A percentile compares a stretch with the other conserved stretches of the same genome.
Evolutionary conservation across 306 rosid genomes (phyloP).

Genomic region (Amphicarpaea edgeworthii): DNA sequence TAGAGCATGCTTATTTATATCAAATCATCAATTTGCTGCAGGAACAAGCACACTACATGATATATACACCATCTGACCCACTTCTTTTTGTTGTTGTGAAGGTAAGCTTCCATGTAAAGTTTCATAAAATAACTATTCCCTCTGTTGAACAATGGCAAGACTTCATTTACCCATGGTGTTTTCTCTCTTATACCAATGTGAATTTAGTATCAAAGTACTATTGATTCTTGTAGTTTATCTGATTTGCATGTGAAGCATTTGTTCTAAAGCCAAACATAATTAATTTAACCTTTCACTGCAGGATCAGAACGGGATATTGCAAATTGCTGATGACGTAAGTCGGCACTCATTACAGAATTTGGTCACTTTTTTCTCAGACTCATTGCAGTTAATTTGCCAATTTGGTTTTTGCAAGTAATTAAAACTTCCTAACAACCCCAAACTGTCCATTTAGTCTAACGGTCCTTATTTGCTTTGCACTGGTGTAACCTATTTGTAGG

Average conservation of each 20-base stretch:
- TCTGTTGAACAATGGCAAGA: constrained; percentile 13
- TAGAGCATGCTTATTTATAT: constrained; percentile 38
- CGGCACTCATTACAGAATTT: constrained; percentile 16
- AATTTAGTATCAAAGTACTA: constrained; percentile 20
- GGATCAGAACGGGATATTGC: constrained; percentile 75
- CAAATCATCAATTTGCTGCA: constrained; percentile 51
- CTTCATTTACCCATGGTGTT: not conserved
- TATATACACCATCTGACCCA: constrained; percentile 92
- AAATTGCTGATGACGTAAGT: constrained; percentile 95
- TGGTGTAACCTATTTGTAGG: not conserved
- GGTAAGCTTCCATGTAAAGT: constrained; percentile 47
- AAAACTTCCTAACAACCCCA: constrained; percentile 19
- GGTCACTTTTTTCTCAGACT: not conserved
- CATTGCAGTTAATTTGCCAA: not conserved
- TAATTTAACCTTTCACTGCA: constrained; percentile 54
- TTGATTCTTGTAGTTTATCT: not conserved
- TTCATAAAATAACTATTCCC: constrained; percentile 30
- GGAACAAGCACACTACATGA: constrained; percentile 88
- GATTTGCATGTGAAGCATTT: constrained; percentile 12
- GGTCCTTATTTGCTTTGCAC: constrained; percentile 17
- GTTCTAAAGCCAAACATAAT: constrained; percentile 30
- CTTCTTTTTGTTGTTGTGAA: constrained; percentile 62
- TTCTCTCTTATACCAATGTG: constrained; percentile 11
- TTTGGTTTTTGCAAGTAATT: not conserved
- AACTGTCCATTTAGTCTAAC: not conserved